Percentiles rank a stretch among this genome's conserved stretches.
Conservation (phyloP, 768 basidiomycete species). For the Imleria badia region DNA sequence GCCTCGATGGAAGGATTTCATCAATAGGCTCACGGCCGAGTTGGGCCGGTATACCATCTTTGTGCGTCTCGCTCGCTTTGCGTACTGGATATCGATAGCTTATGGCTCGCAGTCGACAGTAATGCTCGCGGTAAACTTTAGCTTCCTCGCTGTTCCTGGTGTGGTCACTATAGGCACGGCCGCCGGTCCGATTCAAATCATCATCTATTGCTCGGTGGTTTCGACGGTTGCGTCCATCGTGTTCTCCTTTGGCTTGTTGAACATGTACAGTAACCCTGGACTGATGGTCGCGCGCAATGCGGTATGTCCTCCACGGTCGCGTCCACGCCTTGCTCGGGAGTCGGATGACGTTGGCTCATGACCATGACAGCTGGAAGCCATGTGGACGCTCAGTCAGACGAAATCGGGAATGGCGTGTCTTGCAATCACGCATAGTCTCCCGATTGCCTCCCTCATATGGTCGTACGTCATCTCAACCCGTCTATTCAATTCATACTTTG, state of each 20-base stretch:
- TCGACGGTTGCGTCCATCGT: conserved; percentile 10
- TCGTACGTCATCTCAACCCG: conserved; percentile 14
- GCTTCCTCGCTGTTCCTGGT: conserved; percentile 14
- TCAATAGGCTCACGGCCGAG: conserved; percentile 5
- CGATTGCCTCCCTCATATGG: conserved; percentile 11
- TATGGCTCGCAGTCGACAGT: conserved; percentile 12
- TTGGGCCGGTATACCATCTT: conserved; percentile 13
- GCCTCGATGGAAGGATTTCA: conserved; percentile 13
- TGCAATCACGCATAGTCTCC: conserved; percentile 18
- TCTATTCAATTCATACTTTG: too few species aligned
- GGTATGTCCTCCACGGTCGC: neutral
- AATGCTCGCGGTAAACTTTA: conserved; percentile 17
- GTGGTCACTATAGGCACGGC: neutral
- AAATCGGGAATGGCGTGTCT: conserved; percentile 5
- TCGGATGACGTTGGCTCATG: neutral
- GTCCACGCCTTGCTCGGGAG: too few species aligned
- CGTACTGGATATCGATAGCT: neutral
- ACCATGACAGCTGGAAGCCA: neutral
- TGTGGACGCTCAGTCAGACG: conserved; percentile 2
- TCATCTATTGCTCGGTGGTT: conserved; percentile 14
- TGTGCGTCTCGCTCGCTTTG: neutral
- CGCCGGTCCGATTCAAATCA: neutral
- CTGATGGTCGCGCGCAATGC: neutral
- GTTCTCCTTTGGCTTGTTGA: conserved; percentile 11
- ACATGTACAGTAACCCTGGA: conserved; percentile 13